Percentiles rank a stretch among this genome's conserved stretches.
These are phyloP conservation scores for Cyclotella choctawhatcheeana DNA, from an alignment of 108 stramenopile species.

Conservation along the genomic window DNA sequence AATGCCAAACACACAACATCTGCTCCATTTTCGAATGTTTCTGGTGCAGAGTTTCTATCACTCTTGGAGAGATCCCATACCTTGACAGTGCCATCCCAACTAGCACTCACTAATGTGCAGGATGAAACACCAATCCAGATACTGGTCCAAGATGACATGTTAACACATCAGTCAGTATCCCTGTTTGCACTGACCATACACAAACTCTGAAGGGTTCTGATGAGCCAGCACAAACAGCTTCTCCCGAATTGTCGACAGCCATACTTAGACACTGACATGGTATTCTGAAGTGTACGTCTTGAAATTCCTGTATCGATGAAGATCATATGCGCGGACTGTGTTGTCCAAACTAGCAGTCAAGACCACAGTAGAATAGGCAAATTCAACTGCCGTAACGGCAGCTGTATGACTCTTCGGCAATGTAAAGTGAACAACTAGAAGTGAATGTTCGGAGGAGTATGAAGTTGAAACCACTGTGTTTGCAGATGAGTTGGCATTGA, in stretches of 20 bases:
- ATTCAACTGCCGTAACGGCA: conserved; percentile 90
- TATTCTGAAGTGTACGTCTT: conserved; percentile 90
- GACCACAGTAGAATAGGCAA: conserved; percentile 92
- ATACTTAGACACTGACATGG: conserved; percentile 94
- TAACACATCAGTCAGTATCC: conserved; percentile 93
- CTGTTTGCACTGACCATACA: conserved; percentile 95
- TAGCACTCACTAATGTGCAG: conserved; percentile 87
- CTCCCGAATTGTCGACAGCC: conserved; percentile 95
- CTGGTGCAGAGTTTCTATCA: conserved; percentile 66
- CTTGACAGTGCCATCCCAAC: conserved; percentile 98
- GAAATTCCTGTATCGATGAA: conserved; percentile 97
- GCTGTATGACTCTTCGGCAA: conserved; percentile 94
- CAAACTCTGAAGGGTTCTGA: conserved; percentile 94
- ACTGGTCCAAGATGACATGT: conserved; percentile 96
- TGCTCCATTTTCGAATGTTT: conserved; percentile 91
- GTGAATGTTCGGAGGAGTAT: conserved; percentile 60
- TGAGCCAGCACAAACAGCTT: conserved; percentile 92
- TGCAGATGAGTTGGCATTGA: conserved; percentile 72
- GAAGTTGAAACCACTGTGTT: conserved; percentile 61
- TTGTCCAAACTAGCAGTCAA: conserved; percentile 94
- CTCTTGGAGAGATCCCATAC: conserved; percentile 97
- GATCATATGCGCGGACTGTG: conserved; percentile 96
- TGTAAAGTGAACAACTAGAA: conserved; percentile 94
- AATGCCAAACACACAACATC: conserved; percentile 96
- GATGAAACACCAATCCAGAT: conserved; percentile 78